phyloP scores from a whole-genome alignment of 495 filamentous ascomycete genomes.

The Talaromyces stipitatus region DNA sequence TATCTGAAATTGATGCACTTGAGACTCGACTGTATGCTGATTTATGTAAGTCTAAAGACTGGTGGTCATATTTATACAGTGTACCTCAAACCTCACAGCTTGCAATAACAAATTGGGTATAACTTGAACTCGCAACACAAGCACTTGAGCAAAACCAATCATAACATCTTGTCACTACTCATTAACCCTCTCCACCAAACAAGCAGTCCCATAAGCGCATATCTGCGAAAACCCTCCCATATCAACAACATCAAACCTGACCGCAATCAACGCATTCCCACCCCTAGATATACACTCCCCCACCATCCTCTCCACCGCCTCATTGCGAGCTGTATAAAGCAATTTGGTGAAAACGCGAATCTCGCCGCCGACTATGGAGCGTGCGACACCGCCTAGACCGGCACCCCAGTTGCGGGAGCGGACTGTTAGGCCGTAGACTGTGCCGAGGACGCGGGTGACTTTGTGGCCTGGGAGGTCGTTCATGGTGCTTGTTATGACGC shows the following conservation, averaged over 20 bases:
- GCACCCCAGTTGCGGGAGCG: slow-evolving; percentile 47
- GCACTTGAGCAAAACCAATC: neutral
- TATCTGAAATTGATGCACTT: too few species aligned
- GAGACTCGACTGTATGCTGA: too few species aligned
- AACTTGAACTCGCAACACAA: neutral
- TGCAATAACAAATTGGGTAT: neutral
- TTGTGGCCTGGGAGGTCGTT: slow-evolving; percentile 51
- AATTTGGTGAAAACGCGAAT: slow-evolving; percentile 49
- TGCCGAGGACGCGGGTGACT: slow-evolving; percentile 46
- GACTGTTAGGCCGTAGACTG: slow-evolving; percentile 52
- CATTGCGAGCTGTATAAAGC: slow-evolving; percentile 48
- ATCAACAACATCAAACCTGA: slow-evolving; percentile 41
- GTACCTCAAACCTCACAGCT: neutral
- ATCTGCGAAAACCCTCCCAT: slow-evolving; percentile 44
- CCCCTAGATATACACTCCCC: slow-evolving; percentile 48
- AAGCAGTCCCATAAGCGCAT: slow-evolving; percentile 53
- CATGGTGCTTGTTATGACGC: slow-evolving; percentile 47
- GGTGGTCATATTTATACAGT: too few species aligned
- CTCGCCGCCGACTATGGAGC: slow-evolving; percentile 48
- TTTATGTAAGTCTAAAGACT: too few species aligned
- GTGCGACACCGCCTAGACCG: slow-evolving; percentile 37
- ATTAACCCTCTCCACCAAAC: slow-evolving; percentile 41
- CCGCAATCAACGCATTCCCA: slow-evolving; percentile 52
- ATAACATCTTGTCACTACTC: neutral
- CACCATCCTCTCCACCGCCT: slow-evolving; percentile 45